phyloP scores from a whole-genome alignment of 1,139 yeast species.

The Geotrichum aggregatum region DNA sequence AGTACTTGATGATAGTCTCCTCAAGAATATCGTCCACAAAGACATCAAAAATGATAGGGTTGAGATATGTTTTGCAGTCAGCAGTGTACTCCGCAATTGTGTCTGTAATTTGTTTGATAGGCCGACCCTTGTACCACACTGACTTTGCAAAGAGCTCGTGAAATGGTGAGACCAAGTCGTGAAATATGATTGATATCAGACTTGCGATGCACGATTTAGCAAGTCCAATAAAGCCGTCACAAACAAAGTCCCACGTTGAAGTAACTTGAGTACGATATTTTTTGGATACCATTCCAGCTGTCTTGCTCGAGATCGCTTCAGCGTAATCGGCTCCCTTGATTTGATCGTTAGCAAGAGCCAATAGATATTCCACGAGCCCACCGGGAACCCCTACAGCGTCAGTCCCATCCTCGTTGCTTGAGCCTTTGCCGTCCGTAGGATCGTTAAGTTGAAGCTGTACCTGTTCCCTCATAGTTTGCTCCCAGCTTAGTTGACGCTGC shows the following conservation, averaged over 20 bases:
- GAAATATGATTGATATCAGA: conserved; percentile 62
- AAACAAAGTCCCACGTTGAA: conserved; percentile 56
- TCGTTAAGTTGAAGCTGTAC: conserved; percentile 45
- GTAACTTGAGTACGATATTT: conserved; percentile 56
- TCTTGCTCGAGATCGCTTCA: conserved; percentile 65
- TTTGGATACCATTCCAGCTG: conserved; percentile 62
- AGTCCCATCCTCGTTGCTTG: conserved; percentile 41
- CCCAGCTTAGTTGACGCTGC: conserved; percentile 60
- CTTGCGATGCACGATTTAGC: conserved; percentile 66
- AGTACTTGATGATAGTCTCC: conserved; percentile 47
- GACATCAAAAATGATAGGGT: conserved; percentile 50
- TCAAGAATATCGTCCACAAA: conserved; percentile 51
- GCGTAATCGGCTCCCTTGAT: conserved; percentile 78
- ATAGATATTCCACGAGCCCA: conserved; percentile 74
- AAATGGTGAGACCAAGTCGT: conserved; percentile 56
- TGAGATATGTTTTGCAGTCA: conserved; percentile 52
- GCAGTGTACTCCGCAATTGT: conserved; percentile 71
- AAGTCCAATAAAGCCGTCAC: conserved; percentile 72
- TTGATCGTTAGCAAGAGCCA: conserved; percentile 85
- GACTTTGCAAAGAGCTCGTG: conserved; percentile 43
- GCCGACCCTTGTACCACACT: conserved; percentile 43
- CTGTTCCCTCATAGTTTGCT: conserved; percentile 54
- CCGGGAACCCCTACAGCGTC: conserved; percentile 59
- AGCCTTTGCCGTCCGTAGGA: conserved; percentile 35
- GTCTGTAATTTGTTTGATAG: conserved; percentile 60